These are phyloP conservation scores for Trichoderma oligosporum DNA, from an alignment of 2,329 filamentous ascomycete species.

Conservation along the genomic window DNA sequence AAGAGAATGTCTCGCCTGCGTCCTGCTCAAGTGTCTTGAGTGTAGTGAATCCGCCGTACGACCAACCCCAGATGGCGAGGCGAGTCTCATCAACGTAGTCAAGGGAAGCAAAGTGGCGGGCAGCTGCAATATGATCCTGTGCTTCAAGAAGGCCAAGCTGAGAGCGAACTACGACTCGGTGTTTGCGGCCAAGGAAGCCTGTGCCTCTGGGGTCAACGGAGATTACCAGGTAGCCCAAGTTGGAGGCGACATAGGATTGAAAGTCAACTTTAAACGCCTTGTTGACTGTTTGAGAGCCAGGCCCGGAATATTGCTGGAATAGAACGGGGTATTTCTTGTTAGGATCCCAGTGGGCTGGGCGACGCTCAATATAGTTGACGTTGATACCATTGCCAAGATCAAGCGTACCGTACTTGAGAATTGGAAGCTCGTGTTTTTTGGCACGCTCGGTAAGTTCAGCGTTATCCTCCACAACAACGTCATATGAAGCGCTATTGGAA, in stretches of 20 bases:
- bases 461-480: conserved; percentile 77
- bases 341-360: conserved; percentile 81
- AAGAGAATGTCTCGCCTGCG: conserved; percentile 83
- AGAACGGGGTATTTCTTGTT: conserved; percentile 88
- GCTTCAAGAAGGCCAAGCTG: conserved; percentile 84
- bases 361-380: conserved; percentile 72
- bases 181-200: conserved; percentile 80
- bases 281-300: conserved; percentile 83
- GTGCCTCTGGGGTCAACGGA: conserved; percentile 93
- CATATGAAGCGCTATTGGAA: conserved; percentile 59
- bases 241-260: conserved; percentile 81
- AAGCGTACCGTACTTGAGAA: conserved; percentile 76
- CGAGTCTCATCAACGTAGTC: conserved; percentile 76
- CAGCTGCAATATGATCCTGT: conserved; percentile 85
- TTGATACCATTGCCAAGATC: conserved; percentile 73
- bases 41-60: conserved; percentile 91
- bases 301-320: conserved; percentile 92
- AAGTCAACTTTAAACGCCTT: conserved; percentile 83
- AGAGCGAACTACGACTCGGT: conserved; percentile 76
- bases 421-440: conserved; percentile 74
- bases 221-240: conserved; percentile 86
- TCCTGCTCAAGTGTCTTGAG: conserved; percentile 93
- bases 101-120: conserved; percentile 76
- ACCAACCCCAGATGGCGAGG: conserved; percentile 98
- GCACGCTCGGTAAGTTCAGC: conserved; percentile 63